A percentile compares a stretch with the other conserved stretches of the same genome.
These are phyloP conservation scores for Populus tomentosa DNA, from an alignment of 441 rosid species.

Conservation along the genomic window DNA sequence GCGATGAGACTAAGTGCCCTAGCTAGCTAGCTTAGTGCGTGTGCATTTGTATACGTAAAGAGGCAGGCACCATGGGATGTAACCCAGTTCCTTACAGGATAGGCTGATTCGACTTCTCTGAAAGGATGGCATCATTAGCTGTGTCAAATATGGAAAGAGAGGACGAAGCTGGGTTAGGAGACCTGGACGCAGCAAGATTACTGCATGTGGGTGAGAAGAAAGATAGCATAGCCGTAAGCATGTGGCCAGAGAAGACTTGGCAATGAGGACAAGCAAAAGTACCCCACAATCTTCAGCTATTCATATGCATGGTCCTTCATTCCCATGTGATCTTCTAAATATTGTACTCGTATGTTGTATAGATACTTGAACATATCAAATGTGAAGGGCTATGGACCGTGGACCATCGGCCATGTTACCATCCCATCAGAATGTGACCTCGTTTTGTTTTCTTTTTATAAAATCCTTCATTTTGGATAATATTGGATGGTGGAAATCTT, in stretches of 20 bases:
- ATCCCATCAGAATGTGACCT: not conserved
- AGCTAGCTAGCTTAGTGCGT: not conserved
- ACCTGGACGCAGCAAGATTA: not conserved
- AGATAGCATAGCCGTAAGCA: slow-evolving; percentile 14
- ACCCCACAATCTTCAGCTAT: slow-evolving; percentile 17
- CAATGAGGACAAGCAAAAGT: slow-evolving; percentile 11
- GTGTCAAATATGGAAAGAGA: not conserved
- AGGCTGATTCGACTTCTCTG: too few relatives aligned
- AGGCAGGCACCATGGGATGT: too few relatives aligned
- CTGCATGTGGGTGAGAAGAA: slow-evolving; percentile 13
- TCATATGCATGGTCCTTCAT: not conserved
- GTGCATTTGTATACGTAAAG: too few relatives aligned
- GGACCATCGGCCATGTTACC: not conserved
- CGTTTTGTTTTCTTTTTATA: not conserved
- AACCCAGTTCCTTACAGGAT: too few relatives aligned
- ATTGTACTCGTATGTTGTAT: too few relatives aligned
- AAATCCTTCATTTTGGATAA: not conserved
- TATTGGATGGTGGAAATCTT: not conserved
- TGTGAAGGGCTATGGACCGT: too few relatives aligned
- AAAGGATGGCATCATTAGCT: too few relatives aligned
- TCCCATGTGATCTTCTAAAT: slow-evolving; percentile 16
- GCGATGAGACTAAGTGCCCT: not conserved
- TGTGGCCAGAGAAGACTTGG: slow-evolving; percentile 16
- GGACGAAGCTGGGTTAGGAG: not conserved
- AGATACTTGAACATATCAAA: not conserved